phyloP scores from a whole-genome alignment of 1,284 basidiomycete genomes.

The Thelephora terrestris region DNA sequence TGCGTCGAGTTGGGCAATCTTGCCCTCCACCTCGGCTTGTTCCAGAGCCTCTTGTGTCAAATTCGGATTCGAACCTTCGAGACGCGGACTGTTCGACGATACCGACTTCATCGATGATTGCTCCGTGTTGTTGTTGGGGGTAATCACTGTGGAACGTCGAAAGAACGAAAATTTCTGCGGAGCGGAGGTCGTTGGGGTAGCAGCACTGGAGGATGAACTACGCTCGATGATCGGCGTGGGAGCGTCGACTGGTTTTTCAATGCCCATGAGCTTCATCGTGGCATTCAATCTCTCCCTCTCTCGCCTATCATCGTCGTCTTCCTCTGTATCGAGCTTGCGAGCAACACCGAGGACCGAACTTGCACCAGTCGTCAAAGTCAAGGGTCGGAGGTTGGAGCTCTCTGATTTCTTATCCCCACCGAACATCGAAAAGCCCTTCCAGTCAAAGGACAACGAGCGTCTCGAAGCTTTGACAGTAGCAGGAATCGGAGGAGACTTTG shows the following conservation, averaged over 20 bases:
- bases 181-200: constrained; percentile 17
- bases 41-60: constrained; percentile 68
- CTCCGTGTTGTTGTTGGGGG: constrained; percentile 19
- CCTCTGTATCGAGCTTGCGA: constrained; percentile 68
- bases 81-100: constrained; percentile 28
- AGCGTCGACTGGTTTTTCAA: constrained; percentile 45
- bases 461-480: constrained; percentile 39
- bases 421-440: constrained; percentile 65
- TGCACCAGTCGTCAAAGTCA: constrained; percentile 60
- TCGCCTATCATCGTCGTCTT: constrained; percentile 81
- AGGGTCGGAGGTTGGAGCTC: constrained; percentile 48
- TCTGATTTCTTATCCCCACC: constrained; percentile 53
- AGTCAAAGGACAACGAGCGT: constrained; percentile 73
- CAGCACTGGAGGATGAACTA: constrained; percentile 23
- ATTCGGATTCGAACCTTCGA: constrained; percentile 30
- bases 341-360: constrained; percentile 40
- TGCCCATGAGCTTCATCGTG: constrained; percentile 88
- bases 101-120: constrained; percentile 28
- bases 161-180: constrained; percentile 61
- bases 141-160: constrained; percentile 32
- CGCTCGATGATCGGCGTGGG: constrained; percentile 23
- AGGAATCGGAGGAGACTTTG: constrained; percentile 18
- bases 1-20: constrained; percentile 62
- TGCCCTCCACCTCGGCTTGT: constrained; percentile 65
- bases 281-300: constrained; percentile 81